Evolutionary conservation across 441 rosid species (phyloP).

Genomic region (Mallotus repandus): DNA sequence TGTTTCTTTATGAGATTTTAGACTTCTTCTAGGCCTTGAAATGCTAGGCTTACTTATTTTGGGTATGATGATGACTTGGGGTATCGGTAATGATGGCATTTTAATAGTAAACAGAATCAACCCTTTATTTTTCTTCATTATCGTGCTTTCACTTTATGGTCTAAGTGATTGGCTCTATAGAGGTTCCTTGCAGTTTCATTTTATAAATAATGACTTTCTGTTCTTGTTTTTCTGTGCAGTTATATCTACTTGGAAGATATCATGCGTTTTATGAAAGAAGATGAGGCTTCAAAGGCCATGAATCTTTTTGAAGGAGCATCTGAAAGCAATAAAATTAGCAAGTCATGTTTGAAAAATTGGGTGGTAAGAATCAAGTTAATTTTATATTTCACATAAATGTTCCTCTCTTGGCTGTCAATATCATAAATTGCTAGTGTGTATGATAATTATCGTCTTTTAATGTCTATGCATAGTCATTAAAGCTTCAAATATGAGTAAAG

Average conservation of each 20-base stretch:
- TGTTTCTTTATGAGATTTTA: too few species aligned
- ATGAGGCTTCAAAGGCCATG: conserved; percentile 68
- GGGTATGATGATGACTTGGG: too few species aligned
- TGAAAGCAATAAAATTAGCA: conserved; percentile 67
- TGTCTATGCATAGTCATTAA: neutral
- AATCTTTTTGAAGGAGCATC: conserved; percentile 66
- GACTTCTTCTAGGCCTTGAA: too few species aligned
- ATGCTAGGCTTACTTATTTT: too few species aligned
- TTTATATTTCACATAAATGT: neutral
- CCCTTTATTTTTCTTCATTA: neutral
- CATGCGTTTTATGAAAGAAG: conserved; percentile 73
- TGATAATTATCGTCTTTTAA: neutral
- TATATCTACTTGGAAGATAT: conserved; percentile 62
- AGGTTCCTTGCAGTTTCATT: too few species aligned
- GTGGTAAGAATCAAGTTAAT: conserved; percentile 52
- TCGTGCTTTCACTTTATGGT: neutral
- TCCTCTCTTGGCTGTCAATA: neutral
- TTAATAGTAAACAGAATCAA: neutral
- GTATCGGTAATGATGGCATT: neutral
- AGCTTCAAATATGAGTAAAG: neutral
- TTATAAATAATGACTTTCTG: neutral
- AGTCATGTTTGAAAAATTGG: conserved; percentile 72
- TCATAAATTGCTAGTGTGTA: neutral
- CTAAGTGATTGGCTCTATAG: neutral
- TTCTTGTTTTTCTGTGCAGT: conserved; percentile 30